Conservation (phyloP, 768 basidiomycete species). For the Mycena belliarum region DNA sequence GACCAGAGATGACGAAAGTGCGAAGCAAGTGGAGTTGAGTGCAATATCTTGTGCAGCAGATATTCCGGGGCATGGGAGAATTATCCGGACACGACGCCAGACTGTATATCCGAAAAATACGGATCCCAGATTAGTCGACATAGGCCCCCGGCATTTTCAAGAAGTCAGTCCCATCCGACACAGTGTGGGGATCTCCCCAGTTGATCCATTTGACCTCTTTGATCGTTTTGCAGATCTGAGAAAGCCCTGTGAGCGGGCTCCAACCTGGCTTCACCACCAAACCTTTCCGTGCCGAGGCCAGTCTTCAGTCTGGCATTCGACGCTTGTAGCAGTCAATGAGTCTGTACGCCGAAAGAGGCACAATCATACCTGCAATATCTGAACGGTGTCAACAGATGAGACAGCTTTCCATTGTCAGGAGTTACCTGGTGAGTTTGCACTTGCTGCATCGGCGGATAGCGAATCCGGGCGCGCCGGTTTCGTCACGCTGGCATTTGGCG, state of each 20-base stretch:
- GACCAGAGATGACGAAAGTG: too few relatives aligned
- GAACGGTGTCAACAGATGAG: not conserved
- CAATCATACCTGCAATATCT: slow-evolving; percentile 18
- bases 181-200: not conserved
- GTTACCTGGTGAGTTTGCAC: slow-evolving; percentile 12
- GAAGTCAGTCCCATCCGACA: not conserved
- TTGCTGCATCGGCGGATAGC: slow-evolving; percentile 12
- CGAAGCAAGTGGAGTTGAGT: too few relatives aligned
- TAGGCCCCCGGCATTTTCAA: slow-evolving; percentile 4
- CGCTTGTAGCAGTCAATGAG: not conserved
- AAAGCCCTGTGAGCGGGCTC: not conserved
- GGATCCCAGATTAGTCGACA: not conserved
- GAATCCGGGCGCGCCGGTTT: slow-evolving; percentile 4
- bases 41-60: too few relatives aligned
- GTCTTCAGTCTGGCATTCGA: slow-evolving; percentile 17
- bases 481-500: slow-evolving; percentile 15
- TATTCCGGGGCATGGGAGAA: too few relatives aligned
- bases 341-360: not conserved
- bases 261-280: not conserved
- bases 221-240: slow-evolving; percentile 17
- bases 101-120: too few relatives aligned
- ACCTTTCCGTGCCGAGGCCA: slow-evolving; percentile 19
- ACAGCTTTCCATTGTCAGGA: not conserved
- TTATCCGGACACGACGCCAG: too few relatives aligned
- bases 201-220: slow-evolving; percentile 7